A percentile compares a stretch with the other conserved stretches of the same genome.
Conservation (phyloP, 1,284 basidiomycete species). For the Microbotryum saponariae region DNA sequence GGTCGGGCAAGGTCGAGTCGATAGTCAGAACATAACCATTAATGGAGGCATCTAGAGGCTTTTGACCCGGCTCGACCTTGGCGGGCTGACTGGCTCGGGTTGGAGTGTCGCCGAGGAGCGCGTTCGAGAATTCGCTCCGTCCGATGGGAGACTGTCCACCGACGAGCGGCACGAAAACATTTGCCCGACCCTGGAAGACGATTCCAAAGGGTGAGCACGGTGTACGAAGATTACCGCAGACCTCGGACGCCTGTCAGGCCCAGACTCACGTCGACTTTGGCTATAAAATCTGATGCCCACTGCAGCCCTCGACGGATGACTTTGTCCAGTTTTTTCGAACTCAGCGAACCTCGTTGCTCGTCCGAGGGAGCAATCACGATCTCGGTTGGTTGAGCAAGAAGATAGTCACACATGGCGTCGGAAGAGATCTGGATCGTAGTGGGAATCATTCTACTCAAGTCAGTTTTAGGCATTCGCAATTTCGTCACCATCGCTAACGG, state of each 20-base stretch:
- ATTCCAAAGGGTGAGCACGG: conserved; percentile 13
- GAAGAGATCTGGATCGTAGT: conserved; percentile 49
- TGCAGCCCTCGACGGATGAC: conserved; percentile 57
- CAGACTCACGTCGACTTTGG: conserved; percentile 8
- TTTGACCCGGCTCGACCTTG: conserved; percentile 46
- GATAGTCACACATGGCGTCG: conserved; percentile 51
- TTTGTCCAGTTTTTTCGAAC: conserved; percentile 62
- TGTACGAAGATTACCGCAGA: neutral
- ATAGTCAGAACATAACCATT: conserved; percentile 22
- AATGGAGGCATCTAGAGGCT: conserved; percentile 34
- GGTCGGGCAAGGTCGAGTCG: conserved; percentile 19
- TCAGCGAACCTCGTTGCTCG: conserved; percentile 57
- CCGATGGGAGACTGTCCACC: conserved; percentile 54
- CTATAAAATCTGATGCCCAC: conserved; percentile 56
- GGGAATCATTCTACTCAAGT: neutral
- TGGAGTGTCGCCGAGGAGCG: conserved; percentile 53
- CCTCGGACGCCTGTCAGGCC: neutral
- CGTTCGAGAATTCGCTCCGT: conserved; percentile 55
- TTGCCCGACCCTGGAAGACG: conserved; percentile 32
- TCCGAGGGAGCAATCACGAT: conserved; percentile 63
- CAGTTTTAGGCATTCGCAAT: conserved; percentile 4
- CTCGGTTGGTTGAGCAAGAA: conserved; percentile 55
- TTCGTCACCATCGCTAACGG: conserved; percentile 11
- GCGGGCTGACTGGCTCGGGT: conserved; percentile 52
- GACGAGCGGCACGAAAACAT: conserved; percentile 59